Evolutionary conservation across 345 rosid genomes (phyloP), one percentile per base, ranked within the genome.

Genomic region (Eutrema heterophyllum): DNA sequence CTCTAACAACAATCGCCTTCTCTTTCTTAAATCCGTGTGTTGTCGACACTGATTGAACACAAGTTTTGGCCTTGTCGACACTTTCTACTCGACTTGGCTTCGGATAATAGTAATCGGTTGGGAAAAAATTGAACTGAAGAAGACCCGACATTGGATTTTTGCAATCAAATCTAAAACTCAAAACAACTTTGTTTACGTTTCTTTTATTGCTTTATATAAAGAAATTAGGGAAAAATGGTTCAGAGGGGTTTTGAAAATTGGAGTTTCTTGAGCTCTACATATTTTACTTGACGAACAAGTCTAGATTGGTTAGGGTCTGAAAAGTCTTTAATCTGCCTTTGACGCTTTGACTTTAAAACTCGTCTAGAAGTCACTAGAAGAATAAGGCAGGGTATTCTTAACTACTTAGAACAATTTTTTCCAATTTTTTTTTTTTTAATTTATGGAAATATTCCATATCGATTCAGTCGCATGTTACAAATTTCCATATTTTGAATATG

Each of bases 111-210:
- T 74, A 74, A 45, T 85, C 85, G 2, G 86, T 83, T 29, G 88
- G 85, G 60, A 85, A 81, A 63, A 78, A 83, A 53, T 80, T 71
- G 86, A 79, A 81, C 49, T 83, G 82, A 43, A 81, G 86, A 36
- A 76, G 71, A 54, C 79, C 70, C 11, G 75, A 68, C 79, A 69
- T 76, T 27, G 57, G 16, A 4, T 4, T 33, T 29, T 13, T 26
- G 50, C 26, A 14, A 67, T 46, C 44, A 58, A 57, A 57, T 48
- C 16, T 15, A 64, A 61, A 52, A 43, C 41, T 46, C n/a, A 35
- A 67, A 36, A 27, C 27, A 50, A 45, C 15, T 51, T 26, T 53
- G 39, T 26, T 75, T 26, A 27, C 55, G 46, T 68, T 32, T 49
- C 30, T 46, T 15, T 9, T 1, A 5, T 75, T 33, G 64, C 30